A percentile compares a stretch with the other conserved stretches of the same genome.
Conservation (phyloP, 2,329 filamentous ascomycete genomes). For the Alternaria brassicae region DNA sequence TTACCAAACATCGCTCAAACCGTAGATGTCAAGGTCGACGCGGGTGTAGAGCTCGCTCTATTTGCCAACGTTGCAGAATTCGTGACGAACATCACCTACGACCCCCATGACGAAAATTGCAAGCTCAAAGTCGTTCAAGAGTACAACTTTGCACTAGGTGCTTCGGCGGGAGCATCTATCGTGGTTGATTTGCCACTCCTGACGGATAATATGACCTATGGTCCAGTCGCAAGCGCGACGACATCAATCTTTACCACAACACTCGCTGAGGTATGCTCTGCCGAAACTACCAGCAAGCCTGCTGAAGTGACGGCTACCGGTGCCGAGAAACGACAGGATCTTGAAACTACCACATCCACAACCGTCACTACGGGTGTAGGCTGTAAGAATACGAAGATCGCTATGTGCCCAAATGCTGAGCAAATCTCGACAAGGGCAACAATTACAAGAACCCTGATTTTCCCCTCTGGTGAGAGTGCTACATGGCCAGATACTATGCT, state of each 20-base stretch:
- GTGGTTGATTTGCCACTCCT: slow-evolving; percentile 45
- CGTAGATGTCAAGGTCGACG: slow-evolving; percentile 51
- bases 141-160: slow-evolving; percentile 62
- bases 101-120: slow-evolving; percentile 52
- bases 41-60: slow-evolving; percentile 58
- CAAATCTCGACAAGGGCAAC: no score
- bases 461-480: no score
- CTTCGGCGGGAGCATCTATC: slow-evolving; percentile 61
- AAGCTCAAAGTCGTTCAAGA: slow-evolving; percentile 56
- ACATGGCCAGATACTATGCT: slow-evolving; percentile 57
- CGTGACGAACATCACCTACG: slow-evolving; percentile 58
- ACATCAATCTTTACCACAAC: slow-evolving; percentile 63
- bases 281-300: no score
- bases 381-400: slow-evolving; percentile 54
- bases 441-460: no score
- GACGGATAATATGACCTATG: slow-evolving; percentile 54
- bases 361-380: no score
- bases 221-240: slow-evolving; percentile 56
- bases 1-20: not conserved
- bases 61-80: slow-evolving; percentile 64
- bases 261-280: slow-evolving; percentile 55
- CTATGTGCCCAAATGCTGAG: slow-evolving; percentile 60
- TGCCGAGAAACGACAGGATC: slow-evolving; percentile 28
- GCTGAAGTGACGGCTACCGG: no score
- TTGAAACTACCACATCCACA: no score